Base-by-base conservation (phyloP, 768 basidiomycete species). In the Stropharia rugosoannulata region DNA sequence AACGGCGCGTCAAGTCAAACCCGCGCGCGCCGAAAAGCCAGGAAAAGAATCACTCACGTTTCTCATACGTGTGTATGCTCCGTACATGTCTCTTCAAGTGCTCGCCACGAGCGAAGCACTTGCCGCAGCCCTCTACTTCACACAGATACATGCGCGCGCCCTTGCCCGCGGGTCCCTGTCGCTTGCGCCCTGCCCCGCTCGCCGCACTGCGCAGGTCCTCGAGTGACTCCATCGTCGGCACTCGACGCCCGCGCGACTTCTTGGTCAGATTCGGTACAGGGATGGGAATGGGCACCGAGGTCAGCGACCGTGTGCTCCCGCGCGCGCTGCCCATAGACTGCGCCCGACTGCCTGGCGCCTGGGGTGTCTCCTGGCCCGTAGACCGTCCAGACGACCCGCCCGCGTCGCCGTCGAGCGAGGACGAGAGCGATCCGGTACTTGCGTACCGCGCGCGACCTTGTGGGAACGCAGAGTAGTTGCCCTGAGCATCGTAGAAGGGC, bases 61-160 rank as follows among this genome's bases (percentile, higher is more conserved):
- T 94, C 68, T 95, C 93, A 70, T 94, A 83, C 19, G 93, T 94
- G 72, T 95, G 93, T 51, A 95, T 93, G 64, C 87, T 89, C 62
- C 91, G 74, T 39, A 95, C 81, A 68, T 95, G 93, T 59, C 94
- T 77, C 78, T 95, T 95, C 59, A 96, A 73, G 68, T 96, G 94
- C 71, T 96, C 94, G 18, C 89, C 88, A 29, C 94, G 80, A 36
- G 87, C 86, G 70, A 96, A 95, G 63, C 86, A 89, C 73, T 94
- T 94, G 41, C 87, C 89, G 68, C 94, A 95, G 5, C 86, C 92
- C 13, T 82, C 80, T 25, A 94, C 91, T 56, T 81, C 80, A 75
- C 93, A 95, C 46, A 82, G 75, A 68, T 91, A 91, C 62, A 82
- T 76, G 57, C 84, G 45, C 37, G 69, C 66, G 8, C 61, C 59